Conservation (phyloP, 2,329 filamentous ascomycete species). For the Ascochyta clinopodiicola region DNA sequence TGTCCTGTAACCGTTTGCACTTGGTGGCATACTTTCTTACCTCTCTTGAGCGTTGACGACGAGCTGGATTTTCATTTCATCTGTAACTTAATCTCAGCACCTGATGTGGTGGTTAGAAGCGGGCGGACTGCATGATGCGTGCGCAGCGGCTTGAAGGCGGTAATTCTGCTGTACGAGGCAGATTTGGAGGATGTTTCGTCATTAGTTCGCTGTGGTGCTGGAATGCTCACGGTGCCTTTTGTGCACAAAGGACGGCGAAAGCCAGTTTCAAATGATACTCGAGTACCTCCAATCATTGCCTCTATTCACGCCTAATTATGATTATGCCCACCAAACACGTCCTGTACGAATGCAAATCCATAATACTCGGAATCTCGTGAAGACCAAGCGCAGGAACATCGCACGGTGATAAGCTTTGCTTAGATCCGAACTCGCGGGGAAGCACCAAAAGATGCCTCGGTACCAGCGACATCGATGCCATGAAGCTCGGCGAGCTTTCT, state of each 20-base stretch:
- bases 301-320: too few species aligned
- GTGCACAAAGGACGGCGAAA: slow-evolving; percentile 12
- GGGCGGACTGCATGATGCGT: slow-evolving; percentile 2
- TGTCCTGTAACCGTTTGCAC: slow-evolving; percentile 9
- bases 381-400: not conserved
- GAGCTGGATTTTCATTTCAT: slow-evolving; percentile 9
- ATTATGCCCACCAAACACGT: too few species aligned
- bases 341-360: not conserved
- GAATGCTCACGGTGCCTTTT: slow-evolving; percentile 11
- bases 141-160: slow-evolving; percentile 1
- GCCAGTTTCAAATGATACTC: slow-evolving; percentile 13
- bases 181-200: slow-evolving; percentile 17
- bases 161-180: slow-evolving; percentile 11
- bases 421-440: slow-evolving; percentile 16
- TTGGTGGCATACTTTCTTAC: slow-evolving; percentile 6
- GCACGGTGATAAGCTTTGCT: slow-evolving; percentile 6
- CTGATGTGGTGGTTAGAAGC: slow-evolving; percentile 14
- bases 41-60: slow-evolving; percentile 17
- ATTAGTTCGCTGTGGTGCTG: slow-evolving; percentile 9
- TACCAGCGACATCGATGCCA: slow-evolving; percentile 1
- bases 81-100: slow-evolving; percentile 16
- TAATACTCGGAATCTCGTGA: not conserved
- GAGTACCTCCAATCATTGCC: slow-evolving; percentile 11
- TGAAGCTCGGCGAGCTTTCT: slow-evolving; percentile 7
- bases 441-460: slow-evolving; percentile 11